Base-by-base conservation (phyloP, 108 stramenopile species). In the Cyclotella cryptica region DNA sequence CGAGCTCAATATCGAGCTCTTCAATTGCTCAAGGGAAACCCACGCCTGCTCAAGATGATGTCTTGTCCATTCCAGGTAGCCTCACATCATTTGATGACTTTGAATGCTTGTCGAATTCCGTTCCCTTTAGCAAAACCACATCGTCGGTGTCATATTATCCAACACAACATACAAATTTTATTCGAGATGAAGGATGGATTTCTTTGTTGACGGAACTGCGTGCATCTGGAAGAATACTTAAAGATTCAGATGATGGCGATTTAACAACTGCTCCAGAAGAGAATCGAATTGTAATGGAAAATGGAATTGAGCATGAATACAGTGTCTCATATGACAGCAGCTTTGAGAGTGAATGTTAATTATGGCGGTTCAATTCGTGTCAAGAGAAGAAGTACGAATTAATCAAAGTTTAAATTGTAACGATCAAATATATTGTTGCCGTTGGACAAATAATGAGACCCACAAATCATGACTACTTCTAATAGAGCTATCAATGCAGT, bases 1-100 rank as follows among this genome's bases (percentile, higher is more conserved):
- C 22, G 1, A 57, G 55, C 24, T 24, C 55, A 24, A 57, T 35
- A 2, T 35, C 35, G 6, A 2, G 35, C 2, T 35, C 4, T 35
- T 35, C 4, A 5, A 35, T 5, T 35, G 35, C 35, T 35, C 35
- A 7, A 21, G 26, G 21, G 14, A 5, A 22, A 26, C 5, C 57
- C 26, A 26, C 57, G 14, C 14, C 19, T 21, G 14, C 57, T 3
- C 14, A 29, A 15, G 30, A 69, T 26, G 49, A 69, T 39, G 68
- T 53, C 40, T 9, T 7, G 41, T 54, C 68, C 17, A 26, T 72
- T 41, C 45, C 59, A 29, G 74, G 74, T 21, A 75, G 74, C 55
- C 51, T 75, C 19, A 63, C 54, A 66, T 66, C 74, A 15, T 58
- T 42, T 26, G 74, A 75, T 45, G 74, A 75, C 53, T 22, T 67